These are phyloP conservation scores for Candida nonsorbophila DNA, from an alignment of 805 yeast species.

Conservation along the genomic window DNA sequence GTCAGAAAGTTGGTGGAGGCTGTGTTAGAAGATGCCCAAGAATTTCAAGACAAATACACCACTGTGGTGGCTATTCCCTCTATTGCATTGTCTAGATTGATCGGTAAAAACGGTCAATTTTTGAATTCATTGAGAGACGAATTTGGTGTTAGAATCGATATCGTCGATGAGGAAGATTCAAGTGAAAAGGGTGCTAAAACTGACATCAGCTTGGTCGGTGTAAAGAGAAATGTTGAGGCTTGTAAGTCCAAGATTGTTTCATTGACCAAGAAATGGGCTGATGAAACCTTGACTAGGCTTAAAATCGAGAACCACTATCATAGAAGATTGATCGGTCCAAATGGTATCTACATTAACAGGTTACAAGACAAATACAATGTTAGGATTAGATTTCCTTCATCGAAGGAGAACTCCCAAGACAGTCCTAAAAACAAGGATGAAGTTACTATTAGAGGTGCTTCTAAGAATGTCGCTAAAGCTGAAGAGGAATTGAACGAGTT, in stretches of 20 bases:
- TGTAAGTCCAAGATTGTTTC: constrained; percentile 56
- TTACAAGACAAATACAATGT: constrained; percentile 86
- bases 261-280: constrained; percentile 73
- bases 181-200: constrained; percentile 24
- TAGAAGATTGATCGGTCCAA: constrained; percentile 76
- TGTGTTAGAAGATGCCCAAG: constrained; percentile 51
- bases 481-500: constrained; percentile 80
- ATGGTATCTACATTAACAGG: constrained; percentile 76
- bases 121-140: constrained; percentile 65
- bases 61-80: constrained; percentile 59
- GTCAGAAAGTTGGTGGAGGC: constrained; percentile 49
- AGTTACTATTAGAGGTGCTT: constrained; percentile 77
- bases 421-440: constrained; percentile 51
- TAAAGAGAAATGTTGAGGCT: constrained; percentile 70
- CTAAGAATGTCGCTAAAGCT: constrained; percentile 81
- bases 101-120: constrained; percentile 85
- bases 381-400: constrained; percentile 64
- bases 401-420: constrained; percentile 26
- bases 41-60: constrained; percentile 41
- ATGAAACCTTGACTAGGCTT: constrained; percentile 62
- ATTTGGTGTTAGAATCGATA: constrained; percentile 72
- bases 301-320: constrained; percentile 75
- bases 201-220: constrained; percentile 63
- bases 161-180: constrained; percentile 47
- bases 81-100: constrained; percentile 65